Conservation (phyloP, 331 rosid species). For the Malus hybrid region DNA sequence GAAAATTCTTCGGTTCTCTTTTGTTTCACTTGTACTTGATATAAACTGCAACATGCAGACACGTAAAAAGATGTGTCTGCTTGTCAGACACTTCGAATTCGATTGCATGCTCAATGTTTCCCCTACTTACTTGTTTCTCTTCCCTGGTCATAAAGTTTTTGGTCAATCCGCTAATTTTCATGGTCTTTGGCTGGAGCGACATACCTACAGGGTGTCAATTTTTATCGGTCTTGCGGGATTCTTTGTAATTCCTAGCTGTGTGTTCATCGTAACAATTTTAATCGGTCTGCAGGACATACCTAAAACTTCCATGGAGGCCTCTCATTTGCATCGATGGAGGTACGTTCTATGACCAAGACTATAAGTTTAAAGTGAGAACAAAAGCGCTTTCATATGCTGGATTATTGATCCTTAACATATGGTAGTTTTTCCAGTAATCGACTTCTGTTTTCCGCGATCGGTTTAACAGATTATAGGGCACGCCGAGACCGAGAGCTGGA, state of each 20-base stretch:
- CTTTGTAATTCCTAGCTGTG: background rate
- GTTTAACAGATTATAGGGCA: conserved; percentile 69
- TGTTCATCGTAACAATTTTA: background rate
- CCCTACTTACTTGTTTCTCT: background rate
- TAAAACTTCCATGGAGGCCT: conserved; percentile 91
- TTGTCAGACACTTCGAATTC: background rate
- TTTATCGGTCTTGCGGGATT: conserved; percentile 10
- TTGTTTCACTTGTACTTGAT: background rate
- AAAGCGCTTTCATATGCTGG: background rate
- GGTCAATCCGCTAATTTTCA: background rate
- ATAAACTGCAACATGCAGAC: background rate
- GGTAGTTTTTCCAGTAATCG: background rate
- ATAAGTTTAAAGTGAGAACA: conserved; percentile 40
- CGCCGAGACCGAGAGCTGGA: conserved; percentile 61
- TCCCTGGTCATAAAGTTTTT: background rate
- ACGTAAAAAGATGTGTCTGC: background rate
- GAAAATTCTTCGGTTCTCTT: background rate
- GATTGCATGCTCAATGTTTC: background rate
- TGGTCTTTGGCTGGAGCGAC: background rate
- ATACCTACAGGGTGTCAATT: too few species aligned
- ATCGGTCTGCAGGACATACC: conserved; percentile 55
- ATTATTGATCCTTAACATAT: background rate
- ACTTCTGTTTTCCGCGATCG: conserved; percentile 5
- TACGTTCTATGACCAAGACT: conserved; percentile 58
- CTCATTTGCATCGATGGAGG: conserved; percentile 64